Evolutionary conservation across 139 green algal genomes (phyloP).

Genomic region (Tetraselmis striata): DNA sequence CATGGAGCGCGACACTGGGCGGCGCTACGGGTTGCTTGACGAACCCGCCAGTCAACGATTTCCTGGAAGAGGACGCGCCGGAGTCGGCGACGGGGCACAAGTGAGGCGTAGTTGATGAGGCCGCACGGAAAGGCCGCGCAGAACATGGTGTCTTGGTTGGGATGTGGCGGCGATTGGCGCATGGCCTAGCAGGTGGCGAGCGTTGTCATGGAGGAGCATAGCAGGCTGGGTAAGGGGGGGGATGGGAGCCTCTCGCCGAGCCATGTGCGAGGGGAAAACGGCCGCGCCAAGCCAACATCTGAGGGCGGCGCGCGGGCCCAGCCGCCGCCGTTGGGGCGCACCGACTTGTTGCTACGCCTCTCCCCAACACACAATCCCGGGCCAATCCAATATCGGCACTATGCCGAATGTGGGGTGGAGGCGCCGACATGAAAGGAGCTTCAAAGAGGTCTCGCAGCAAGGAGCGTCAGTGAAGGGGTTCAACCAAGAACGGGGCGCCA

Average conservation of each 20-base stretch:
- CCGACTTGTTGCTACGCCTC: slow-evolving; percentile 70
- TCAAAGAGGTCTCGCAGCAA: no score
- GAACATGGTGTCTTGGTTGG: neutral
- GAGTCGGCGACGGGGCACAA: neutral
- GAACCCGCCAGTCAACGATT: neutral
- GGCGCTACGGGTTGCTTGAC: neutral
- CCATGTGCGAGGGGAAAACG: neutral
- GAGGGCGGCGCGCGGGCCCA: no score
- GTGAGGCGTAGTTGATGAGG: neutral
- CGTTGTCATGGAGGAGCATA: neutral
- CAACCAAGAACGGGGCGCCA: no score
- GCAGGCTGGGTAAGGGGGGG: neutral
- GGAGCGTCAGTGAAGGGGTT: no score
- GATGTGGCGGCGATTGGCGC: neutral
- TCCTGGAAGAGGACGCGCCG: no score
- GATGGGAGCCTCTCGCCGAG: neutral
- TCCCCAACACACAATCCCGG: no score
- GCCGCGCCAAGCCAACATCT: no score
- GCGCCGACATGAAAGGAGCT: no score
- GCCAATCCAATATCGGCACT: no score
- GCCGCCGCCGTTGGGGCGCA: slow-evolving; percentile 23
- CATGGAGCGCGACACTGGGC: neutral
- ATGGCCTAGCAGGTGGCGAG: no score
- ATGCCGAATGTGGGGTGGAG: no score
- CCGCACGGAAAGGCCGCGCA: neutral